phyloP scores from a whole-genome alignment of 352 stramenopile species.

The Phytophthora litchii region DNA sequence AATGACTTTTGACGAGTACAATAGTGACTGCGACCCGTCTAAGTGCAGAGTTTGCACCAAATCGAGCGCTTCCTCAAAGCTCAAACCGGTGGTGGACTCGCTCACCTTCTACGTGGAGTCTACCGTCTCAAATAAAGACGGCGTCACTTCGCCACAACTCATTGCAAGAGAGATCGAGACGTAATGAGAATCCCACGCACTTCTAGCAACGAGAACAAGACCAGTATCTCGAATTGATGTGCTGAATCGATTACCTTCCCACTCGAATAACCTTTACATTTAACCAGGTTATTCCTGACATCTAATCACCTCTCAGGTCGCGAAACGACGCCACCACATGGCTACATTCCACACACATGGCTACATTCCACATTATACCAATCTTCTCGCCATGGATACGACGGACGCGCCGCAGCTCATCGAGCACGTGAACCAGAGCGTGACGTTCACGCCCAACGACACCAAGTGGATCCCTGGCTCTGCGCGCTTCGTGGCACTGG shows the following conservation, averaged over 20 bases:
- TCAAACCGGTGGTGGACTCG: conserved; percentile 17
- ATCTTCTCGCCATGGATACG: conserved; percentile 87
- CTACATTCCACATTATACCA: conserved; percentile 17
- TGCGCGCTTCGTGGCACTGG: conserved; percentile 92
- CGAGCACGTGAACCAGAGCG: conserved; percentile 93
- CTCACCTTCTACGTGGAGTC: background rate
- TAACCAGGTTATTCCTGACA: no score
- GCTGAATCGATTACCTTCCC: no score
- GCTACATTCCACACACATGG: conserved; percentile 31
- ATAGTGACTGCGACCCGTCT: conserved; percentile 16
- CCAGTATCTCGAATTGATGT: background rate
- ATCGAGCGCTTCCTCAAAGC: conserved; percentile 17
- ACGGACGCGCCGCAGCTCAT: conserved; percentile 97
- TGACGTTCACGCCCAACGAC: conserved; percentile 95
- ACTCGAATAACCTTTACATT: no score
- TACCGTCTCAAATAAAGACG: background rate
- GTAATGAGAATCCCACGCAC: no score
- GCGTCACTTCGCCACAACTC: background rate
- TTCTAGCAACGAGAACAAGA: background rate
- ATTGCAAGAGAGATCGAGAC: background rate
- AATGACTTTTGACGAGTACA: no score
- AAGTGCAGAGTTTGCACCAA: conserved; percentile 27
- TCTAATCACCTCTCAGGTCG: no score
- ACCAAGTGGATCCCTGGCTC: conserved; percentile 95
- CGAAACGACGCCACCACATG: conserved; percentile 23